Conservation (phyloP, 129 eudicot species). For the Logfia minima region DNA sequence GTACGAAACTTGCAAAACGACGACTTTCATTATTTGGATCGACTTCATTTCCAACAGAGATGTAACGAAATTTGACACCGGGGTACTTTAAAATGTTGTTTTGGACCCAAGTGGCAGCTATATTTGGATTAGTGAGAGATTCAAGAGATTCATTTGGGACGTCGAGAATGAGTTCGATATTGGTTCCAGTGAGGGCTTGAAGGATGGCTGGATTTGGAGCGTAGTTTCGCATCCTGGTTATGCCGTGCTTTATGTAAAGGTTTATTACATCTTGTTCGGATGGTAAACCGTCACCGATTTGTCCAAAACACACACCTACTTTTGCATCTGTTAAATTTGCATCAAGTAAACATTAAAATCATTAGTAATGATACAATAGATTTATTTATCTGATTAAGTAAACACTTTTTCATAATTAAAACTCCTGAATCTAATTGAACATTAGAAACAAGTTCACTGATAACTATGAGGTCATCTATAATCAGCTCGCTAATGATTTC, state of each 20-base stretch:
- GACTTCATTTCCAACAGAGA: too few relatives aligned
- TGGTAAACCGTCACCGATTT: slow-evolving; percentile 19
- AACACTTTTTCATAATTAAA: too few relatives aligned
- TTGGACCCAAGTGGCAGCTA: slow-evolving; percentile 7
- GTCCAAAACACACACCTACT: slow-evolving; percentile 40
- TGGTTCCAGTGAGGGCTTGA: slow-evolving; percentile 31
- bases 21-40: too few relatives aligned
- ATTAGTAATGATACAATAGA: not conserved
- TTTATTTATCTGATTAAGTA: too few relatives aligned
- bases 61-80: too few relatives aligned
- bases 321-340: slow-evolving; percentile 30
- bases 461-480: too few relatives aligned
- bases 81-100: slow-evolving; percentile 20
- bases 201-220: slow-evolving; percentile 35
- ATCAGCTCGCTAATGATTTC: too few relatives aligned
- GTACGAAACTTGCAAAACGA: too few relatives aligned
- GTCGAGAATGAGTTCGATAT: slow-evolving; percentile 38
- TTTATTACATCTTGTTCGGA: slow-evolving; percentile 24
- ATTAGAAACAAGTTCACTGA: too few relatives aligned
- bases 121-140: not conserved
- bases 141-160: slow-evolving; percentile 26
- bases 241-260: slow-evolving; percentile 28
- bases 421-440: too few relatives aligned
- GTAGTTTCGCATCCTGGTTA: slow-evolving; percentile 31
- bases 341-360: not conserved